Percentiles rank a stretch among this genome's conserved stretches.
phyloP scores from a whole-genome alignment of 2,329 filamentous ascomycete genomes.

The Phaeosphaeriaceae sp. region DNA sequence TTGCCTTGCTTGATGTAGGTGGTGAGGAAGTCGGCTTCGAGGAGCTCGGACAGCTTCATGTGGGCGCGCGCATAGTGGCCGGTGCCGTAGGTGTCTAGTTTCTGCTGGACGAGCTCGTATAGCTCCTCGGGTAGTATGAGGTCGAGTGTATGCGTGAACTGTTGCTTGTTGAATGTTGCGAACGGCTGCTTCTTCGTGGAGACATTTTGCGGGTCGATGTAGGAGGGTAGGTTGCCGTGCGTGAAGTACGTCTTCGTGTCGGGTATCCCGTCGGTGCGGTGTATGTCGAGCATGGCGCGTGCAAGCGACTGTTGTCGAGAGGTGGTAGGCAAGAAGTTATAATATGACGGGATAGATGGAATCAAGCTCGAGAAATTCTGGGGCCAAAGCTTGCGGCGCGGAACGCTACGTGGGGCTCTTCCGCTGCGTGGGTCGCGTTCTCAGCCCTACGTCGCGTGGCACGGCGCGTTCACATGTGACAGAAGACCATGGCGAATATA shows the following conservation, averaged over 20 bases:
- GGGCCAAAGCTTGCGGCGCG: constrained; percentile 3
- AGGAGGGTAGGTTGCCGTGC: constrained; percentile 68
- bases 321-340: background rate
- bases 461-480: constrained; percentile 6
- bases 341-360: background rate
- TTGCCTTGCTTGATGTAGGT: constrained; percentile 84
- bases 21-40: constrained; percentile 80
- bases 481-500: background rate
- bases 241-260: constrained; percentile 76
- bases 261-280: constrained; percentile 38
- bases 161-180: constrained; percentile 68
- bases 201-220: constrained; percentile 68
- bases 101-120: constrained; percentile 61
- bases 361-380: background rate
- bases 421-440: constrained; percentile 4
- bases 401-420: constrained; percentile 1
- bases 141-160: constrained; percentile 74
- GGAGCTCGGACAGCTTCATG: constrained; percentile 74
- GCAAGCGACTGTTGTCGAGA: background rate
- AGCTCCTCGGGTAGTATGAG: constrained; percentile 73
- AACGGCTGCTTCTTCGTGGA: constrained; percentile 76
- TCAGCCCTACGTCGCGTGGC: constrained; percentile 4
- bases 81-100: constrained; percentile 53
- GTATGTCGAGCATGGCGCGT: constrained; percentile 44
- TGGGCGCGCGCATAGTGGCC: constrained; percentile 71